phyloP scores from a whole-genome alignment of 768 basidiomycete species.

The Panaeolus papilionaceus region DNA sequence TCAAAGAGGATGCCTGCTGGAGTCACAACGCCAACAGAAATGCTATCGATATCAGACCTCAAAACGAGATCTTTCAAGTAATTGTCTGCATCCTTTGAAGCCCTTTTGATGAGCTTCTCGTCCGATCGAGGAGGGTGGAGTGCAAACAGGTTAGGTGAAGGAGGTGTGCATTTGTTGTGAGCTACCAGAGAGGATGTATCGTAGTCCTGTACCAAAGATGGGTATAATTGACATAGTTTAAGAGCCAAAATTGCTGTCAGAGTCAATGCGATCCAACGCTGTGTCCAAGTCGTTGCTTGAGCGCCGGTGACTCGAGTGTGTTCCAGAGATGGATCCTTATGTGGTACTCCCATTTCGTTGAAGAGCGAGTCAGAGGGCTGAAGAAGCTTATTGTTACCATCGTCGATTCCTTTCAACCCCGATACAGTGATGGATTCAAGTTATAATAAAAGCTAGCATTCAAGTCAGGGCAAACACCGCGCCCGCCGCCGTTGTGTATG shows the following conservation, averaged over 20 bases:
- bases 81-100: slow-evolving; percentile 32
- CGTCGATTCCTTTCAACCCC: no score
- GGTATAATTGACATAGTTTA: neutral
- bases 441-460: no score
- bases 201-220: neutral
- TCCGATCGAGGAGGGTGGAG: slow-evolving; percentile 32
- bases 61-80: slow-evolving; percentile 35
- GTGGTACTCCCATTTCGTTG: no score
- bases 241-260: neutral
- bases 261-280: slow-evolving; percentile 2
- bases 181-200: neutral
- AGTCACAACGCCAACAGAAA: slow-evolving; percentile 57
- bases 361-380: no score
- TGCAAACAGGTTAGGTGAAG: slow-evolving; percentile 35
- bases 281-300: neutral
- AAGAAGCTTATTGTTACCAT: no score
- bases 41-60: slow-evolving; percentile 50
- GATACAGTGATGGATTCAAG: no score
- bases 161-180: slow-evolving; percentile 23
- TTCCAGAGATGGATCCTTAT: no score
- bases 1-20: slow-evolving; percentile 52
- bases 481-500: neutral
- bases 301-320: no score
- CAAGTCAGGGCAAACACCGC: no score
- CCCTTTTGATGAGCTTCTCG: slow-evolving; percentile 29